These are phyloP conservation scores for Crucihimalaya himalaica DNA, from an alignment of 345 rosid genomes.

Conservation along the genomic window DNA sequence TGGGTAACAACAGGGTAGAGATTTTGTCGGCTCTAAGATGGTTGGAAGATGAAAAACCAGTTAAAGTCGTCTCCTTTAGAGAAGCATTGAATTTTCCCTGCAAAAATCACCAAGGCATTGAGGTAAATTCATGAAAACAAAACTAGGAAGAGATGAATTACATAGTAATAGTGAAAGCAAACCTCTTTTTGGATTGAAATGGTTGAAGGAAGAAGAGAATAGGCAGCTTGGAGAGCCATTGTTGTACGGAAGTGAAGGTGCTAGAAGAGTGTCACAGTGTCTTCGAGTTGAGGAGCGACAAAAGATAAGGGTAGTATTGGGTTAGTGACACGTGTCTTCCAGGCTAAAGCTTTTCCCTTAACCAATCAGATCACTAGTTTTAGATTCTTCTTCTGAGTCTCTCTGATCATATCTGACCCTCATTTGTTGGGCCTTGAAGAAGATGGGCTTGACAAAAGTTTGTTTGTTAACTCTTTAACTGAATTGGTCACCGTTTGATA, in stretches of 20 bases:
- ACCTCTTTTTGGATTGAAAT: constrained; percentile 71
- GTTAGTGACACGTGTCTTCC: constrained; percentile 29
- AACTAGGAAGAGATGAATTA: background rate
- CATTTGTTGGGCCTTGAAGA: constrained; percentile 23
- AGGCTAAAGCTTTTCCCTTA: constrained; percentile 3
- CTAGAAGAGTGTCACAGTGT: constrained; percentile 16
- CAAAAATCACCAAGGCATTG: constrained; percentile 18
- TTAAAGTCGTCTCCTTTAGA: constrained; percentile 71
- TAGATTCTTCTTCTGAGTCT: constrained; percentile 51
- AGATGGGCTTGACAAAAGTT: constrained; percentile 8
- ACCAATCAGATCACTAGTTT: constrained; percentile 58
- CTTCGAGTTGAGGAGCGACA: constrained; percentile 8
- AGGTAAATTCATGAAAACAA: background rate
- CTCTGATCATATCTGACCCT: background rate
- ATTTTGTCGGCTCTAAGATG: constrained; percentile 52
- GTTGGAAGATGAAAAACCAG: constrained; percentile 63
- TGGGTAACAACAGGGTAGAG: constrained; percentile 48
- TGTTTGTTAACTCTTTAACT: background rate
- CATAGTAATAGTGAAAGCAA: background rate
- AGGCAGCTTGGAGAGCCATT: constrained; percentile 83
- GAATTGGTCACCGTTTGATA: constrained; percentile 11
- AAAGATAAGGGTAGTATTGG: constrained; percentile 35
- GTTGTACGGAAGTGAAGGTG: constrained; percentile 17
- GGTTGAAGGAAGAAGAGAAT: constrained; percentile 66
- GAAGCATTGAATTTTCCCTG: constrained; percentile 68